Evolutionary conservation across 306 rosid genomes (phyloP).

Genomic region (Cajanus cajan): DNA sequence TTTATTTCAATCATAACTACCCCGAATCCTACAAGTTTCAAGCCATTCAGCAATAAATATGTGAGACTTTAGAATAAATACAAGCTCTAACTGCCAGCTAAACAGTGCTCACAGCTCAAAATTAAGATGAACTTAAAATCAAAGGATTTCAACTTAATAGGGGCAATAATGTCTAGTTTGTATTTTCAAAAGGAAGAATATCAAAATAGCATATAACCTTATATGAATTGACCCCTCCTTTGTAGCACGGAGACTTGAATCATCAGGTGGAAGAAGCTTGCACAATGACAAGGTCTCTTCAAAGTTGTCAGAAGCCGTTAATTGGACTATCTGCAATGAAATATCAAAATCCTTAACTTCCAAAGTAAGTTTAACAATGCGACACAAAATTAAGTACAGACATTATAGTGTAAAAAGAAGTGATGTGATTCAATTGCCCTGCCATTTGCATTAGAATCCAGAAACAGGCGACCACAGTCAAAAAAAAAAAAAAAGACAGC

Average conservation of each 20-base stretch:
- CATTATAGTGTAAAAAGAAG: neutral
- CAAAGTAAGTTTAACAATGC: neutral
- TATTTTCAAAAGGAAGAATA: constrained; percentile 28
- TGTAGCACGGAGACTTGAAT: constrained; percentile 87
- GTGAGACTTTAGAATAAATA: no score
- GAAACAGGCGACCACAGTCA: neutral
- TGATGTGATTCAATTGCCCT: neutral
- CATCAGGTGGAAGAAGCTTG: constrained; percentile 98
- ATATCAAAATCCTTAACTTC: constrained; percentile 30
- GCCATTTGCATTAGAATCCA: constrained; percentile 27
- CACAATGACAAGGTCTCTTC: constrained; percentile 98
- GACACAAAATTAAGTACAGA: constrained; percentile 6
- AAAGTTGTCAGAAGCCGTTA: constrained; percentile 96
- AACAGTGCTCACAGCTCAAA: neutral
- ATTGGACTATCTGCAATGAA: constrained; percentile 80
- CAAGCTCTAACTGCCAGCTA: constrained; percentile 9
- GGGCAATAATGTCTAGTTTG: neutral
- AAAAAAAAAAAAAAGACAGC: no score
- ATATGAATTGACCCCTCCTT: constrained; percentile 96
- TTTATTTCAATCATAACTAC: no score
- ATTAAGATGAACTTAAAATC: constrained; percentile 17
- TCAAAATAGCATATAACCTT: constrained; percentile 50
- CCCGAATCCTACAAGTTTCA: no score
- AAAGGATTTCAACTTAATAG: constrained; percentile 14
- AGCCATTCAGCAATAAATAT: no score